Evolutionary conservation across 805 yeast species (phyloP), one percentile per base, ranked within the genome.

Genomic region (Soucietia sequanensis): DNA sequence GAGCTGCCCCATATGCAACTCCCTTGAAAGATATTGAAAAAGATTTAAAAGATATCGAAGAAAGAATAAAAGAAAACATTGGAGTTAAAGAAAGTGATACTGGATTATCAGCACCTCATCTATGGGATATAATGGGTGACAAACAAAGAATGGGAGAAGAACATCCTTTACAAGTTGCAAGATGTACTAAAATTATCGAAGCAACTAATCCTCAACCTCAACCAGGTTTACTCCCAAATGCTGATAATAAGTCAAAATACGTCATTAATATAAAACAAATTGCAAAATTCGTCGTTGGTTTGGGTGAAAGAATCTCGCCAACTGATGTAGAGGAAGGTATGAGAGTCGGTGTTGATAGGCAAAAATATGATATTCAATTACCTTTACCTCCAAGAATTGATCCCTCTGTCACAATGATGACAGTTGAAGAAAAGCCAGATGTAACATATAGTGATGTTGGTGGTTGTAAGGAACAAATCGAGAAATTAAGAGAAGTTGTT

Each of bases 321-420:
- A 93, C 99, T 0, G 99, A 93, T 73, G 90, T 93, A 38, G 99
- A 93, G 65, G 99, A 95, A 64, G 98, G 99, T 35, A 95, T 93
- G 99, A 79, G 99, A 60, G 98, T 93, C 24, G 99, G 99, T 55
- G 99, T 93, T 38, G 99, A 95, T 60, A 80, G 99, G 62, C 89
- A 86, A 54, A 91, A 91, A 65, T 93, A 93, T 65, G 95, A 90
- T 62, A 95, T 93, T 56, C 96, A 91, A 72, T 73, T 93, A 53
- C 99, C 99, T 20, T 73, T 93, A 46, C 99, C 99, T 8, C 99
- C 99, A 37, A 75, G 95, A 56, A 93, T 93, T 58, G 99, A 93
- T 62, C 98, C 99, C 10, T 78, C 89, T 25, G 99, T 93, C 35
- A 93, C 99, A 5, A 93, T 93, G 99, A 93, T 93, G 99, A 91